A percentile compares a stretch with the other conserved stretches of the same genome.
These are phyloP conservation scores for Yarrowia yakushimensis DNA, from an alignment of 805 yeast species.

Conservation along the genomic window DNA sequence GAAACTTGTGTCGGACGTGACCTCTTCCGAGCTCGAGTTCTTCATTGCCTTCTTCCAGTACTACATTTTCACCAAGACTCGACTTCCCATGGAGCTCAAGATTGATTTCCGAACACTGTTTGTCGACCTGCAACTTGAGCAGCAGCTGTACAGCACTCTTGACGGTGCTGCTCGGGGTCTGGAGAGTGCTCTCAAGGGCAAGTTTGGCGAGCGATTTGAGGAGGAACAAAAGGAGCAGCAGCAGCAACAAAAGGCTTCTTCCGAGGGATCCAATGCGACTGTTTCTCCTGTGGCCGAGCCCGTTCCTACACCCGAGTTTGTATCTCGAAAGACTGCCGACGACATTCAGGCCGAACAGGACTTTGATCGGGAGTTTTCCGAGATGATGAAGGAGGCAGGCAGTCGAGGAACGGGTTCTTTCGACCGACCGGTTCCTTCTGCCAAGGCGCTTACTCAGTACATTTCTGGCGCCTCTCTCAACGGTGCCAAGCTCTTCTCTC, in stretches of 20 bases:
- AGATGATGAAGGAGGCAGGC: conserved; percentile 49
- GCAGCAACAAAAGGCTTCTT: conserved; percentile 31
- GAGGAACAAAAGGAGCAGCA: conserved; percentile 34
- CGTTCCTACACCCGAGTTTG: background rate
- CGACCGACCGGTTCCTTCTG: conserved; percentile 35
- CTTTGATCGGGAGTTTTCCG: conserved; percentile 55
- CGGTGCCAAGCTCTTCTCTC: conserved; percentile 8
- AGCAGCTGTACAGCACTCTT: conserved; percentile 41
- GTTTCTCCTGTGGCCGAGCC: background rate
- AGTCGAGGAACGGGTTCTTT: conserved; percentile 27
- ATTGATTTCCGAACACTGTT: conserved; percentile 50
- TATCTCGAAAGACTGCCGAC: conserved; percentile 34
- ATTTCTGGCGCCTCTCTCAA: conserved; percentile 12
- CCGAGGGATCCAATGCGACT: conserved; percentile 31
- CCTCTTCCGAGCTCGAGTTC: conserved; percentile 32
- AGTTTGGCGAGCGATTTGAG: conserved; percentile 30
- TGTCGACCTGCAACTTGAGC: conserved; percentile 37
- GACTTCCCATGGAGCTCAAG: conserved; percentile 61
- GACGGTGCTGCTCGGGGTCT: conserved; percentile 47
- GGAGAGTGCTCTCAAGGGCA: conserved; percentile 36
- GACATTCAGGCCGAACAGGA: conserved; percentile 49
- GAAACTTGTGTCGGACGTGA: conserved; percentile 22
- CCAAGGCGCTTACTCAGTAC: background rate
- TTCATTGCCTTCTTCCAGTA: conserved; percentile 66
- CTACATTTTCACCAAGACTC: conserved; percentile 54